A percentile compares a stretch with the other conserved stretches of the same genome.
Conservation (phyloP, 805 yeast genomes). For the Pichia californica region DNA sequence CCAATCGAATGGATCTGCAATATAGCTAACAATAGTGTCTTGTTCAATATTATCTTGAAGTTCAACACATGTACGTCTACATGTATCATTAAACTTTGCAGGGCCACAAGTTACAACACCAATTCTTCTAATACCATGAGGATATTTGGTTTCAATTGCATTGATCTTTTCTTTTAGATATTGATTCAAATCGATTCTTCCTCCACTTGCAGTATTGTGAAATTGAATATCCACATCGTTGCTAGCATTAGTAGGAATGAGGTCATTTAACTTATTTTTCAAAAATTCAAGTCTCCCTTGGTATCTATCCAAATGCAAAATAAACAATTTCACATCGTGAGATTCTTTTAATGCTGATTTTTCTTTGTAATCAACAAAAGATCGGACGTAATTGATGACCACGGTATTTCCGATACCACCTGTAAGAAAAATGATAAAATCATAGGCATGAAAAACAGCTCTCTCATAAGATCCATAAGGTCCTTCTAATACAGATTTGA, state of each 20-base stretch:
- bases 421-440: conserved; percentile 2
- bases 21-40: not conserved
- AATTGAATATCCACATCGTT: not conserved
- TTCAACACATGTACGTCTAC: not conserved
- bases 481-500: conserved; percentile 6
- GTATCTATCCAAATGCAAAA: not conserved
- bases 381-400: conserved; percentile 1
- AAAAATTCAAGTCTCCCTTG: not conserved
- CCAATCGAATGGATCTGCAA: not conserved
- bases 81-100: not conserved
- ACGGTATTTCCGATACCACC: conserved; percentile 12
- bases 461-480: conserved; percentile 10
- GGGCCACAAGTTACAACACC: conserved; percentile 3
- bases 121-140: not conserved
- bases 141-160: not conserved
- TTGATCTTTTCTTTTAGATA: not conserved
- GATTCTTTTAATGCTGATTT: not conserved
- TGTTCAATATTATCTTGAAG: not conserved
- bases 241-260: not conserved
- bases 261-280: not conserved
- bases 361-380: not conserved
- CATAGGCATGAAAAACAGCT: not conserved
- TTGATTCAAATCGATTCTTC: not conserved
- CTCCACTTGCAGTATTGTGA: not conserved
- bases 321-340: not conserved